phyloP scores from a whole-genome alignment of 768 basidiomycete species.

The Termitomyces sp. region DNA sequence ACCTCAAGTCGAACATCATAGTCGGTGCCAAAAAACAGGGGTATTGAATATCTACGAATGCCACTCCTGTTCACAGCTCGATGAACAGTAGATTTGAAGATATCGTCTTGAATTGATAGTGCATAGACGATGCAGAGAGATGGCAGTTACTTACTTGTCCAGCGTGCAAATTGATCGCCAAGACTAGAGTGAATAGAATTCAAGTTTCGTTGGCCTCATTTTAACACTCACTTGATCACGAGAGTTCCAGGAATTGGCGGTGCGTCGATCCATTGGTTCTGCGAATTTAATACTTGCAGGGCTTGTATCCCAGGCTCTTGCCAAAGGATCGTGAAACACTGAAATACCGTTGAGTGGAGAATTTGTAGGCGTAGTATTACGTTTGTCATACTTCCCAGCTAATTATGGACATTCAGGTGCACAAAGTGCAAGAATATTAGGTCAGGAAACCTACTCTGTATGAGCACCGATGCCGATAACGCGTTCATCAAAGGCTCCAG shows the following conservation, averaged over 20 bases:
- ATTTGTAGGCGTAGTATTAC: not conserved
- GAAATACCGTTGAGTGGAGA: slow-evolving; percentile 4
- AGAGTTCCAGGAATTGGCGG: slow-evolving; percentile 75
- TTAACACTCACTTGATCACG: slow-evolving; percentile 70
- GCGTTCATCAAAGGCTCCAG: slow-evolving; percentile 37
- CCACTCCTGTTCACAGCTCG: slow-evolving; percentile 78
- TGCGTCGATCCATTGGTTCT: slow-evolving; percentile 79
- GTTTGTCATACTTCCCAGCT: slow-evolving; percentile 45
- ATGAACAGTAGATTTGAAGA: slow-evolving; percentile 89
- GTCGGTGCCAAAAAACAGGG: slow-evolving; percentile 88
- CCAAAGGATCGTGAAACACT: slow-evolving; percentile 86
- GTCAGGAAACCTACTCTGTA: slow-evolving; percentile 46
- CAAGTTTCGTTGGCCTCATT: not conserved
- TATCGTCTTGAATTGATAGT: slow-evolving; percentile 52
- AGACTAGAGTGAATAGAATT: slow-evolving; percentile 34
- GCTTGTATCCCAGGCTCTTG: slow-evolving; percentile 71
- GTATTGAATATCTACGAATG: slow-evolving; percentile 72
- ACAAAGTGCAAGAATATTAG: not conserved
- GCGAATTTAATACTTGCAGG: slow-evolving; percentile 76
- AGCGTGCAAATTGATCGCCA: slow-evolving; percentile 83
- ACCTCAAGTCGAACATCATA: slow-evolving; percentile 82
- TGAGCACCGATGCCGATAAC: slow-evolving; percentile 75
- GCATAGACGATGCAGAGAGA: not conserved
- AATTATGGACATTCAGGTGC: not conserved
- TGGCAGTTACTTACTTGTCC: slow-evolving; percentile 60